Evolutionary conservation across 352 stramenopile species (phyloP).

Genomic region (Phytophthora idaei): DNA sequence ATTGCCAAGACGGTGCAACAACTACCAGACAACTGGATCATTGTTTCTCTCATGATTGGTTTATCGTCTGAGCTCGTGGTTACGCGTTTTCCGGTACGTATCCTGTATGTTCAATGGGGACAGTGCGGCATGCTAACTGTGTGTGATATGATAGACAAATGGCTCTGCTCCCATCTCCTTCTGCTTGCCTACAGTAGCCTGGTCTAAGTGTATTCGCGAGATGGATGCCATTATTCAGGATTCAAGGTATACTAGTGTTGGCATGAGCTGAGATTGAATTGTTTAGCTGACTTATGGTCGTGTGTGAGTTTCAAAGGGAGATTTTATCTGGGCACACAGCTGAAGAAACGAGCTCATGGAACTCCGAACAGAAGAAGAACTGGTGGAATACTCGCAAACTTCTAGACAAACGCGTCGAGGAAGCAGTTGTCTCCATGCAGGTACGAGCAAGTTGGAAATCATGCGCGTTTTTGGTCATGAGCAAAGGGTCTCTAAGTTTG

Average conservation of each 20-base stretch:
- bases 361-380: slow-evolving; percentile 63
- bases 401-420: slow-evolving; percentile 54
- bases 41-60: slow-evolving; percentile 48
- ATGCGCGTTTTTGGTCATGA: background rate
- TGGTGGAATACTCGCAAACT: slow-evolving; percentile 78
- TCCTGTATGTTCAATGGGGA: background rate
- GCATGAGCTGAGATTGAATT: background rate
- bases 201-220: slow-evolving; percentile 46
- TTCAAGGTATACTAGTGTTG: slow-evolving; percentile 52
- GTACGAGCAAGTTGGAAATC: slow-evolving; percentile 29
- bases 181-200: slow-evolving; percentile 46
- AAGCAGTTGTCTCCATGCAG: slow-evolving; percentile 55
- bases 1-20: slow-evolving; percentile 31
- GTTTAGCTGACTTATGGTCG: slow-evolving; percentile 3
- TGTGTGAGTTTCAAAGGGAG: slow-evolving; percentile 33
- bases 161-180: slow-evolving; percentile 53
- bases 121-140: slow-evolving; percentile 12
- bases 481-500: slow-evolving; percentile 8
- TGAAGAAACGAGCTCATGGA: slow-evolving; percentile 60
- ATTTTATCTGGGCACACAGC: slow-evolving; percentile 66
- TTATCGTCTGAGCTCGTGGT: slow-evolving; percentile 56
- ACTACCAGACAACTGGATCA: slow-evolving; percentile 48
- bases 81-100: slow-evolving; percentile 45
- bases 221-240: slow-evolving; percentile 56
- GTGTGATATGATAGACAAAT: slow-evolving; percentile 44